These are phyloP conservation scores for Euptelea pleiosperma DNA, from an alignment of 164 flowering plant species.

Conservation along the genomic window DNA sequence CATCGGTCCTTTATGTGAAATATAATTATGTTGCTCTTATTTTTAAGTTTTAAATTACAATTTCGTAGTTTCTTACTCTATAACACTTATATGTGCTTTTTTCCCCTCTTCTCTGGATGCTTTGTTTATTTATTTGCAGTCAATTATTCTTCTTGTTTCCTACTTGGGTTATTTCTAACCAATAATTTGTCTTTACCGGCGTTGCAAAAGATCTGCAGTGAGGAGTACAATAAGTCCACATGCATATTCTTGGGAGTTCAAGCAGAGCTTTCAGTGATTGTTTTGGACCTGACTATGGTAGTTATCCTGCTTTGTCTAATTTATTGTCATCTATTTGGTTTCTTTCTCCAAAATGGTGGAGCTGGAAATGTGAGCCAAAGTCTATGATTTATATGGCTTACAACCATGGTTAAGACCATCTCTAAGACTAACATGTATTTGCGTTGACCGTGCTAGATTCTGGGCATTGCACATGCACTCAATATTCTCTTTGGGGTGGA, in stretches of 20 bases:
- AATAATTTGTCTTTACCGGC: background rate
- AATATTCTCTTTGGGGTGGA: slow-evolving; percentile 71
- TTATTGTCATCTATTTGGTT: no score
- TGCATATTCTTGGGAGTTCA: slow-evolving; percentile 79
- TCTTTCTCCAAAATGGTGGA: no score
- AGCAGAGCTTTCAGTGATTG: slow-evolving; percentile 62
- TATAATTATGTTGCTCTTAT: no score
- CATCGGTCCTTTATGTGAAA: no score
- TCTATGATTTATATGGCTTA: no score
- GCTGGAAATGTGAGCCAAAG: no score
- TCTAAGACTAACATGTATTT: slow-evolving; percentile 12
- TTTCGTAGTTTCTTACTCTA: no score
- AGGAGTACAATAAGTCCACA: slow-evolving; percentile 67
- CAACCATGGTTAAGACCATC: background rate
- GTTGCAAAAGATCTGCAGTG: slow-evolving; percentile 66
- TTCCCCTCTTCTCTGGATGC: background rate
- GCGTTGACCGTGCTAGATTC: slow-evolving; percentile 40
- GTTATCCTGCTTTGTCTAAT: slow-evolving; percentile 7
- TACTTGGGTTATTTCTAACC: slow-evolving; percentile 3
- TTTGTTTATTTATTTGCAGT: background rate
- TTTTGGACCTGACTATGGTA: slow-evolving; percentile 83
- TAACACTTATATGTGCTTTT: no score
- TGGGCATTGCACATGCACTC: slow-evolving; percentile 83
- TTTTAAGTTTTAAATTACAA: no score
- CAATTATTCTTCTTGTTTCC: background rate